Conservation (phyloP, 441 rosid genomes). For the Corymbia calophylla region DNA sequence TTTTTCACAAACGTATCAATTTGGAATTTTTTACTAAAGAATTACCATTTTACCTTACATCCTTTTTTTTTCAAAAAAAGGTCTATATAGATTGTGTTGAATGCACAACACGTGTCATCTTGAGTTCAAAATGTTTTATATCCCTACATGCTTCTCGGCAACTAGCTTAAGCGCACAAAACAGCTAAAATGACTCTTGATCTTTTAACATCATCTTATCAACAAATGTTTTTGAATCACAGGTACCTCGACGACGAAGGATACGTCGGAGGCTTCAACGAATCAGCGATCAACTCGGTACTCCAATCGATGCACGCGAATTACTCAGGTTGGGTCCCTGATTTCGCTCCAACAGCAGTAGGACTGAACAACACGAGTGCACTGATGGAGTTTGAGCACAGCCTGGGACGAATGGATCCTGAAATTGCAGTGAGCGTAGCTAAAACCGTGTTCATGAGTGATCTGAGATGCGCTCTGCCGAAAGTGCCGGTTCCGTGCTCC, state of each 20-base stretch:
- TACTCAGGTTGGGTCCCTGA: conserved; percentile 8
- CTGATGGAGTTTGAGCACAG: conserved; percentile 5
- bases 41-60: neutral
- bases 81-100: neutral
- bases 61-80: no score
- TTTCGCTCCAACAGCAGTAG: conserved; percentile 15
- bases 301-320: conserved; percentile 6
- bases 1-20: no score
- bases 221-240: neutral
- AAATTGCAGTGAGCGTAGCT: conserved; percentile 7
- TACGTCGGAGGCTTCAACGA: conserved; percentile 23
- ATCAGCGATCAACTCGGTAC: neutral
- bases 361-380: conserved; percentile 6
- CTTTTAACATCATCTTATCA: neutral
- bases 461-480: conserved; percentile 8
- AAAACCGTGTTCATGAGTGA: conserved; percentile 19
- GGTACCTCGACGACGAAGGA: conserved; percentile 21
- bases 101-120: neutral
- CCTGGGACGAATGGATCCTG: conserved; percentile 12
- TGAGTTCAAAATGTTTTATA: neutral
- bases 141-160: neutral
- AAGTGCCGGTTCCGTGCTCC: conserved; percentile 21
- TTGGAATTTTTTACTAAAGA: no score
- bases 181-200: neutral
- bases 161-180: neutral